Evolutionary conservation across 345 rosid species (phyloP).

Genomic region (Euphorbia lathyris): DNA sequence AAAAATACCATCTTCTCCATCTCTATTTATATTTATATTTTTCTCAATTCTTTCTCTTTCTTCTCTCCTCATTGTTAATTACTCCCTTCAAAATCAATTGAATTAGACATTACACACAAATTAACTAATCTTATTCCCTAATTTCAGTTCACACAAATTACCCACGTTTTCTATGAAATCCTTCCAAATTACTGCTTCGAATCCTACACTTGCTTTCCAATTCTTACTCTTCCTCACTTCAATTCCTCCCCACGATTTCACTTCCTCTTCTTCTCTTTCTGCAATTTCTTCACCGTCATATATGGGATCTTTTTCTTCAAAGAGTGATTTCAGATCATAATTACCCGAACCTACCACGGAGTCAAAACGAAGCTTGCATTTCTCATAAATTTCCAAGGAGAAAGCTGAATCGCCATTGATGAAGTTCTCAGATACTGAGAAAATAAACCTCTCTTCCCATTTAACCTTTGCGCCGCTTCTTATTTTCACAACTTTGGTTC

Average conservation of each 20-base stretch:
- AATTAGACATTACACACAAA: no score
- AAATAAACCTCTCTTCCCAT: not conserved
- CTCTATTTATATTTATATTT: no score
- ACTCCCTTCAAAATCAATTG: no score
- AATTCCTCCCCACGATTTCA: not conserved
- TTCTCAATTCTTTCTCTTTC: no score
- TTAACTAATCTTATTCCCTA: no score
- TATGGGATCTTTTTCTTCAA: not conserved
- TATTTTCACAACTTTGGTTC: not conserved
- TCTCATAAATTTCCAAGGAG: not conserved
- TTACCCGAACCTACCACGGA: not conserved
- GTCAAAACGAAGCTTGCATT: not conserved
- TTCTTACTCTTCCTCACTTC: not conserved
- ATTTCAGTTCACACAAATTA: no score
- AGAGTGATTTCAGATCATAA: not conserved
- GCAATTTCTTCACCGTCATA: not conserved
- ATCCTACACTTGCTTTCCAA: not conserved
- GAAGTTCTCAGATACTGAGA: slow-evolving; percentile 1
- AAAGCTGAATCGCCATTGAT: not conserved
- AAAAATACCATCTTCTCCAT: no score
- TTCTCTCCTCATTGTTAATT: no score
- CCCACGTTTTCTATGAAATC: not conserved
- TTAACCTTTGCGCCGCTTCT: not conserved
- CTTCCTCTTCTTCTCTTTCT: not conserved
- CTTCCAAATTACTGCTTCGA: not conserved